Percentiles rank a stretch among this genome's conserved stretches.
Conservation (phyloP, 73 alveolate genomes). For the Durusdinium trenchii region DNA sequence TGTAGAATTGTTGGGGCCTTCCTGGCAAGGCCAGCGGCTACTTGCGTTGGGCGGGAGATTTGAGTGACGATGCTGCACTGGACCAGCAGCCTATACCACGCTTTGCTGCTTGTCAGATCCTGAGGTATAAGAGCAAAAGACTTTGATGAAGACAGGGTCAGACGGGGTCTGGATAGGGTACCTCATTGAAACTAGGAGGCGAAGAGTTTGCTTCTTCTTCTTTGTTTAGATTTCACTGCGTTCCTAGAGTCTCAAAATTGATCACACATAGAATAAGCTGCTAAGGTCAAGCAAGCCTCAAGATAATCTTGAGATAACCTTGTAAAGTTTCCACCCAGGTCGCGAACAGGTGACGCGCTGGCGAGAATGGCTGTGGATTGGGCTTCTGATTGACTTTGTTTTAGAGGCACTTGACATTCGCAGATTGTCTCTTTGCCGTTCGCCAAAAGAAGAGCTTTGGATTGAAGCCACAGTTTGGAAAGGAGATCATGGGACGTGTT, state of each 20-base stretch:
- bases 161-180: no score
- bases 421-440: neutral
- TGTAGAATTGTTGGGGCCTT: neutral
- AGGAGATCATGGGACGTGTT: slow-evolving; percentile 88
- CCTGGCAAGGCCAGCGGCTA: slow-evolving; percentile 70
- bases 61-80: slow-evolving; percentile 64
- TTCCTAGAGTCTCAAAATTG: neutral
- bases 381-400: slow-evolving; percentile 80
- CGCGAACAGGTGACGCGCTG: slow-evolving; percentile 89
- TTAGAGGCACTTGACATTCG: slow-evolving; percentile 24
- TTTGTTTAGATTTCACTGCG: neutral
- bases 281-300: neutral
- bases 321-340: neutral
- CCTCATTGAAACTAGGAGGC: neutral
- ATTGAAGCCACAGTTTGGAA: neutral
- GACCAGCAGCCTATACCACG: slow-evolving; percentile 63
- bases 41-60: slow-evolving; percentile 88
- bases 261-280: neutral
- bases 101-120: slow-evolving; percentile 28
- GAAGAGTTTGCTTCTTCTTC: neutral
- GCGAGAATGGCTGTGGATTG: slow-evolving; percentile 93
- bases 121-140: neutral
- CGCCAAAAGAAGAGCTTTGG: neutral
- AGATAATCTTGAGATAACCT: neutral
- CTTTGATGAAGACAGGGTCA: neutral